Evolutionary conservation across 805 yeast species (phyloP), one percentile per base, ranked within the genome.

Genomic region (Yarrowia divulgata): DNA sequence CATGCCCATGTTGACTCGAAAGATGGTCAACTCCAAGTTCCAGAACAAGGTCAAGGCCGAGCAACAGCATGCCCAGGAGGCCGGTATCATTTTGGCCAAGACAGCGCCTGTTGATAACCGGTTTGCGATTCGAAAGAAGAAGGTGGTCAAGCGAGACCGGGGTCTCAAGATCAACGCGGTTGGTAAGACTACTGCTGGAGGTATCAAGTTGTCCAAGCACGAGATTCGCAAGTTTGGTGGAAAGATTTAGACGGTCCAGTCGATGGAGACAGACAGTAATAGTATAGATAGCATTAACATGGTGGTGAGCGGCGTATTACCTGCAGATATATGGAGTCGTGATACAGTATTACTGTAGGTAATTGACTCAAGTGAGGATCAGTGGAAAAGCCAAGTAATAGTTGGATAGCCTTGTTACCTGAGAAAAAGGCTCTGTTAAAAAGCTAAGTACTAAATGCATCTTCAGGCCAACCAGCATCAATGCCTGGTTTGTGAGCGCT

Each of bases 1-100:
- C 66, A 91, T 92, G 86, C 97, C 98, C 23, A 93, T 95, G 93
- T 77, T 85, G 19, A 87, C 92, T 82, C 84, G 98, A 69, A 90
- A 90, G 75, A 97, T 97, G 2, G 90, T 93, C 88, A 81, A 91
- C 34, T 79, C 82, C 43, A 83, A 87, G 55, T 85, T 88, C 57
- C 78, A 84, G 43, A 77, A 79, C 23, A 85, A 87, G 72, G 85
- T 63, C 57, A 76, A 80, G 32, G 85, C 85, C 73, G 86, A 82
- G 74, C 97, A 91, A 76, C 81, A 83, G 66, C 93, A 91, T 64
- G 98, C 99, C 8, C 84, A 82, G 71, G 94, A 94, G 19, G 97
- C 96, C 6, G 98, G 98, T 14, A 90, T 94, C 69, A 84, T 95
- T n/a, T 80, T 94, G 52, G 87, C 97, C 3, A 88, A 85, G 35